A percentile compares a stretch with the other conserved stretches of the same genome.
These are phyloP conservation scores for Saksenaea vasiformis DNA, from an alignment of 371 early-diverging fungal species.

Conservation along the genomic window DNA sequence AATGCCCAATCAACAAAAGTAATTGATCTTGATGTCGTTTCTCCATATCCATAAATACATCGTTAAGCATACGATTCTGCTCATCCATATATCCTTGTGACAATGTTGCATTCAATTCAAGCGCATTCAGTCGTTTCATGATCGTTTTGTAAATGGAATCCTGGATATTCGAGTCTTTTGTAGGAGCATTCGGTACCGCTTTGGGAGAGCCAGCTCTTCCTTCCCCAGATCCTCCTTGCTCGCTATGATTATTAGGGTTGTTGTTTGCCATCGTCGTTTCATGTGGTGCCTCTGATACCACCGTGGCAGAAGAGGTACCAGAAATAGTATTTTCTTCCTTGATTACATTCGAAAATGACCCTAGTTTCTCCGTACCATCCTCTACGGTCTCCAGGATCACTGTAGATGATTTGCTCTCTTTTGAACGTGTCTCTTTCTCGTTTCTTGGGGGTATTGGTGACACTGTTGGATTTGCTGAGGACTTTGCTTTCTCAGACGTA, in stretches of 20 bases:
- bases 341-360: too few relatives aligned
- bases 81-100: constrained; percentile 85
- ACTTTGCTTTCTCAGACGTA: not conserved
- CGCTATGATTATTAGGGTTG: not conserved
- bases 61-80: constrained; percentile 78
- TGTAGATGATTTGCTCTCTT: not conserved
- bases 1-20: constrained; percentile 57
- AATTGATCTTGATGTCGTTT: constrained; percentile 61
- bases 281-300: not conserved
- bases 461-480: not conserved
- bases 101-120: constrained; percentile 81
- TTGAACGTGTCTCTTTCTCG: not conserved
- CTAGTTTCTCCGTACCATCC: not conserved
- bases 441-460: not conserved
- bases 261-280: constrained; percentile 5
- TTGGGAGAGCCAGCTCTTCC: constrained; percentile 21
- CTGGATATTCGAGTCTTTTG: constrained; percentile 30
- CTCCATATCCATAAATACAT: constrained; percentile 69
- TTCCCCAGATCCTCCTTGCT: constrained; percentile 9
- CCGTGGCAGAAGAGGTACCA: not conserved
- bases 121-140: constrained; percentile 75
- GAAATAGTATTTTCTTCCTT: too few relatives aligned
- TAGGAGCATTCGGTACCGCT: not conserved
- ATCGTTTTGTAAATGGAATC: constrained; percentile 92
- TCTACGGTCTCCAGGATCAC: not conserved